phyloP scores from a whole-genome alignment of 2,329 filamentous ascomycete genomes.

The Sporothrix protearum region DNA sequence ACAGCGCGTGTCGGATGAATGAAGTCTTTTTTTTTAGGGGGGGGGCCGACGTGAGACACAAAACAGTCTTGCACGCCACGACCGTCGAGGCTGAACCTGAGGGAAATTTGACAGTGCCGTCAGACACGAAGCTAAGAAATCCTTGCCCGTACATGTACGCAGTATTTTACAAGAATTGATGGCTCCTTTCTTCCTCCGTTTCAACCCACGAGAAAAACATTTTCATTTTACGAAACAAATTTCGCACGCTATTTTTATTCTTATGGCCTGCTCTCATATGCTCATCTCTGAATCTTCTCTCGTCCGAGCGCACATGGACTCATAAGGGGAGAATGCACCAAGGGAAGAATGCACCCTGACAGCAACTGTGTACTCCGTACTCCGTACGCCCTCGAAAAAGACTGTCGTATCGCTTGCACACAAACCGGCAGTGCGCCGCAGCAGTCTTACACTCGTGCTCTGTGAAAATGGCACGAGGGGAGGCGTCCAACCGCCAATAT shows the following conservation, averaged over 20 bases:
- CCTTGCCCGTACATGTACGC: not conserved
- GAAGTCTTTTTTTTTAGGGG: not conserved
- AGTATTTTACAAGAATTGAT: not conserved
- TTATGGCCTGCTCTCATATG: not conserved
- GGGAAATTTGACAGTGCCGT: conserved; percentile 15
- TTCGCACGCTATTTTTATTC: not conserved
- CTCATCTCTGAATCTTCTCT: not conserved
- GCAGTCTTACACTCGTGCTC: not conserved
- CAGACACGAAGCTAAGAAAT: not conserved
- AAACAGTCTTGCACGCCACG: conserved; percentile 1
- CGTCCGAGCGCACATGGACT: not conserved
- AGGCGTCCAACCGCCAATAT: not conserved
- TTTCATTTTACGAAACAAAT: not conserved
- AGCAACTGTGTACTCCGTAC: not conserved
- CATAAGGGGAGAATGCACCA: too few species aligned
- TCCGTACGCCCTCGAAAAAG: not conserved
- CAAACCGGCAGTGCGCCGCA: not conserved
- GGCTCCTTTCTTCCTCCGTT: not conserved
- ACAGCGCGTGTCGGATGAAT: not conserved
- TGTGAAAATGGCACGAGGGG: not conserved
- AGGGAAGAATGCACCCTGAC: too few species aligned
- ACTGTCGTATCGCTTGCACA: not conserved
- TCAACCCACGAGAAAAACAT: not conserved
- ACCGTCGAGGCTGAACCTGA: conserved; percentile 16
- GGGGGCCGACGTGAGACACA: conserved; percentile 9